These are phyloP conservation scores for Penicillium roqueforti DNA, from an alignment of 495 filamentous ascomycete species.

Conservation along the genomic window DNA sequence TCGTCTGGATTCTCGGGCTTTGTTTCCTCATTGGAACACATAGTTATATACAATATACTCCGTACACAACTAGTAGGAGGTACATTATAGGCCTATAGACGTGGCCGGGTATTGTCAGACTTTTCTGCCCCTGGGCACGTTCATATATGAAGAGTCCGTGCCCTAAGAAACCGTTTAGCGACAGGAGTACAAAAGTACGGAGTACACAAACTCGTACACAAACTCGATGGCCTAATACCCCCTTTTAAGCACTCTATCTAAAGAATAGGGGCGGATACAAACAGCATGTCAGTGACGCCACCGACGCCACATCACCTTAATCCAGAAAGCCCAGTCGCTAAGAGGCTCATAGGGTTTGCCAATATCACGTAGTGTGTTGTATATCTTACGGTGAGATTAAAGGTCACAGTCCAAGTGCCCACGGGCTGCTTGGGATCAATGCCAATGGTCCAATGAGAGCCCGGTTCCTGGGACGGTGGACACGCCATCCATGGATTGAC, in stretches of 20 bases:
- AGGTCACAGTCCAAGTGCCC: not conserved
- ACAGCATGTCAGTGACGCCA: not conserved
- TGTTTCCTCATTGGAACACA: not conserved
- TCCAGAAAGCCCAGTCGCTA: not conserved
- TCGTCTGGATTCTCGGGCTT: not conserved
- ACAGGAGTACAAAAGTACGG: not conserved
- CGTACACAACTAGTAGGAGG: too few relatives aligned
- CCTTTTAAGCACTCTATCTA: not conserved
- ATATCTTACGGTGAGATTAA: constrained; percentile 7
- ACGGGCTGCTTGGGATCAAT: not conserved
- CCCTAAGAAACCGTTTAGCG: not conserved
- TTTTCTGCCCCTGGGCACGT: not conserved
- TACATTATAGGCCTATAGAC: not conserved
- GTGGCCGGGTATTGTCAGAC: not conserved
- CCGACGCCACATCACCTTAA: not conserved
- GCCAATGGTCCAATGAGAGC: not conserved
- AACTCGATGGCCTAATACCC: not conserved
- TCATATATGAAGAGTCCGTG: not conserved
- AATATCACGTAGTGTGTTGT: not conserved
- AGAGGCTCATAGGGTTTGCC: not conserved
- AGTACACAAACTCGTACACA: not conserved
- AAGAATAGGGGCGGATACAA: not conserved
- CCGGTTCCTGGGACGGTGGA: constrained; percentile 15
- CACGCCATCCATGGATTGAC: too few relatives aligned
- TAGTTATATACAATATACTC: too few relatives aligned